Conservation (phyloP, 805 yeast species). For the Pichia nanzhaoensis region DNA sequence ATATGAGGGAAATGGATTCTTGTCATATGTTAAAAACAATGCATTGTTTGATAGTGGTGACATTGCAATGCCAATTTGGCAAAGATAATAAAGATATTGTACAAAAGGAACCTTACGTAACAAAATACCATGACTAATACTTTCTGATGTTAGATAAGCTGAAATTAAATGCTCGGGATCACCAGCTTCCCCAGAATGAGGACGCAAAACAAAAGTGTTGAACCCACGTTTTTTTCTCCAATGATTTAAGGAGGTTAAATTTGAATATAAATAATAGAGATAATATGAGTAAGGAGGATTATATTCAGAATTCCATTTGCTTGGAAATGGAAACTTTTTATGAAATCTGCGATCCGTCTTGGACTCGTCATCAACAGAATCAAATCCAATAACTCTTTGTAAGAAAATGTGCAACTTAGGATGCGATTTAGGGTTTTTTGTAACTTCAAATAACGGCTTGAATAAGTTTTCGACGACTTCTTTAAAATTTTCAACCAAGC, state of each 20-base stretch:
- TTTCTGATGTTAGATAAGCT: conserved; percentile 83
- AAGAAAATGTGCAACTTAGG: conserved; percentile 88
- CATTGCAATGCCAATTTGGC: conserved; percentile 97
- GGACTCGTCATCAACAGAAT: conserved; percentile 97
- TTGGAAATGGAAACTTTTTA: conserved; percentile 79
- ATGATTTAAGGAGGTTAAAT: conserved; percentile 77
- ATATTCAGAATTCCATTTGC: conserved; percentile 64
- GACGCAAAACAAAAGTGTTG: conserved; percentile 90
- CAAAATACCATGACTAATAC: conserved; percentile 92
- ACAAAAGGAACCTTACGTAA: conserved; percentile 91
- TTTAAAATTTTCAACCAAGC: conserved; percentile 62
- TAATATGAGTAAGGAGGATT: conserved; percentile 99
- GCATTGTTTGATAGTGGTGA: conserved; percentile 97
- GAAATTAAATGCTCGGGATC: conserved; percentile 95
- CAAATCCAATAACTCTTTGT: conserved; percentile 95
- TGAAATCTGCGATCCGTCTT: conserved; percentile 80
- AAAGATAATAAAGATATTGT: conserved; percentile 87
- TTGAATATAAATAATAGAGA: conserved; percentile 81
- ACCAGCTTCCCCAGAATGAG: conserved; percentile 99
- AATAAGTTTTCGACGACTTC: conserved; percentile 76
- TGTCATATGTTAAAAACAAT: conserved; percentile 88
- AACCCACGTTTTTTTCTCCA: conserved; percentile 71
- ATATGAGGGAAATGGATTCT: conserved; percentile 88
- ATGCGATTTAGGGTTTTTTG: conserved; percentile 73
- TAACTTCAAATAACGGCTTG: conserved; percentile 84